phyloP scores from a whole-genome alignment of 139 green algal species.

The Ostreobium quekettii region DNA sequence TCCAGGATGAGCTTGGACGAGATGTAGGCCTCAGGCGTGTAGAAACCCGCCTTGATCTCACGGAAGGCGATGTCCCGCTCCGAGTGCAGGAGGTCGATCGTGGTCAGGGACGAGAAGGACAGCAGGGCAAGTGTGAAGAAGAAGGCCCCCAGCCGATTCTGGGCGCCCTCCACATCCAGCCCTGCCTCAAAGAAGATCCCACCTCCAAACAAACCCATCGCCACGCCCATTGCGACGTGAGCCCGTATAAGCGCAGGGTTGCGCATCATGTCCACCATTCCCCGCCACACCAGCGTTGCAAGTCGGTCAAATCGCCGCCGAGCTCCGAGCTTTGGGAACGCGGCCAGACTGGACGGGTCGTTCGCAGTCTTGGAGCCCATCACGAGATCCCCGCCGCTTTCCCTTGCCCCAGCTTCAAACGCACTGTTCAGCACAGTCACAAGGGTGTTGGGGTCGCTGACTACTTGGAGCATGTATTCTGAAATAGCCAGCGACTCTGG shows the following conservation, averaged over 20 bases:
- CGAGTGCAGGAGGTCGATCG: conserved; percentile 50
- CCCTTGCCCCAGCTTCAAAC: no score
- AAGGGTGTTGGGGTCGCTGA: conserved; percentile 7
- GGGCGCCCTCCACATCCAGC: conserved; percentile 44
- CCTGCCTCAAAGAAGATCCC: conserved; percentile 50
- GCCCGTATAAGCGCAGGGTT: conserved; percentile 56
- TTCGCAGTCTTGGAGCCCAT: neutral
- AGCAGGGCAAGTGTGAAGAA: conserved; percentile 74
- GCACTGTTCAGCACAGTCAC: conserved; percentile 7
- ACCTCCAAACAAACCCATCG: conserved; percentile 53
- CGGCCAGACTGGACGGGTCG: neutral
- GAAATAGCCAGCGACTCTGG: neutral
- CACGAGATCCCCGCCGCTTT: no score
- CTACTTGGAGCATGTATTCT: conserved; percentile 15
- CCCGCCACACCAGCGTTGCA: conserved; percentile 10
- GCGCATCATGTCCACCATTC: conserved; percentile 47
- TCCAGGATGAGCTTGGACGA: conserved; percentile 58
- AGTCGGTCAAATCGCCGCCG: neutral
- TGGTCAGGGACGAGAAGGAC: conserved; percentile 65
- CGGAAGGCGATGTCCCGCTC: conserved; percentile 52
- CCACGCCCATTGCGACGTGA: conserved; percentile 40
- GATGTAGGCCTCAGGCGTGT: conserved; percentile 47
- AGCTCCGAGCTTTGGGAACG: neutral
- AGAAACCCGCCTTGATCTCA: conserved; percentile 43
- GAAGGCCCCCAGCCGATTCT: conserved; percentile 60